phyloP scores from a whole-genome alignment of 768 basidiomycete genomes.

The Pisolithus albus region DNA sequence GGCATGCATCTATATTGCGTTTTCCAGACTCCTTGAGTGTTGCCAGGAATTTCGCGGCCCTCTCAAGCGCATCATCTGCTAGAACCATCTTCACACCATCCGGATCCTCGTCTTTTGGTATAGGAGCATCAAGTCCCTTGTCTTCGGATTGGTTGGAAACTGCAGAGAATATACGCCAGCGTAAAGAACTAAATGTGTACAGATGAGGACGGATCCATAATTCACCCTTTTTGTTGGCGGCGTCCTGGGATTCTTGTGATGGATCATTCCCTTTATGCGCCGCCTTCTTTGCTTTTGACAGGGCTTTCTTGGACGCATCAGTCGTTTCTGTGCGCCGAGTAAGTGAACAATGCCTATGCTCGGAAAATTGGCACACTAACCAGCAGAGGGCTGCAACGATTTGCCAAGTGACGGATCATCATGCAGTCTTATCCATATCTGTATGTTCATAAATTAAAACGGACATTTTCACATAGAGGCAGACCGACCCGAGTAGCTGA shows the following conservation, averaged over 20 bases:
- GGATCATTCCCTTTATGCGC: slow-evolving; percentile 51
- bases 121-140: slow-evolving; percentile 55
- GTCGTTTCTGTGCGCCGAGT: slow-evolving; percentile 9
- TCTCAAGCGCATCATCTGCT: slow-evolving; percentile 60
- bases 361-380: slow-evolving; percentile 19
- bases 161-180: slow-evolving; percentile 6
- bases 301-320: slow-evolving; percentile 62
- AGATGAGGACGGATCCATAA: slow-evolving; percentile 9
- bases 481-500: slow-evolving; percentile 56
- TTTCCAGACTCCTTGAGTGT: slow-evolving; percentile 52
- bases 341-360: slow-evolving; percentile 30
- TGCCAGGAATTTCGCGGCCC: slow-evolving; percentile 62
- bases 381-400: slow-evolving; percentile 25
- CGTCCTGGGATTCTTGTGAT: slow-evolving; percentile 31
- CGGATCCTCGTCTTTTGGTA: slow-evolving; percentile 74
- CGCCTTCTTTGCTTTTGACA: slow-evolving; percentile 82
- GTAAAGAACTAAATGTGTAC: slow-evolving; percentile 8
- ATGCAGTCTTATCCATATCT: slow-evolving; percentile 71
- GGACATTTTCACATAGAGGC: slow-evolving; percentile 8
- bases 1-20: slow-evolving; percentile 62
- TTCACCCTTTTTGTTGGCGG: slow-evolving; percentile 56
- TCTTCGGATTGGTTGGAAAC: slow-evolving; percentile 41
- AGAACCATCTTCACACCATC: slow-evolving; percentile 67
- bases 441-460: slow-evolving; percentile 6
- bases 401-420: slow-evolving; percentile 64